Evolutionary conservation across 2,329 filamentous ascomycete genomes (phyloP).

Genomic region (Diaporthe australafricana): DNA sequence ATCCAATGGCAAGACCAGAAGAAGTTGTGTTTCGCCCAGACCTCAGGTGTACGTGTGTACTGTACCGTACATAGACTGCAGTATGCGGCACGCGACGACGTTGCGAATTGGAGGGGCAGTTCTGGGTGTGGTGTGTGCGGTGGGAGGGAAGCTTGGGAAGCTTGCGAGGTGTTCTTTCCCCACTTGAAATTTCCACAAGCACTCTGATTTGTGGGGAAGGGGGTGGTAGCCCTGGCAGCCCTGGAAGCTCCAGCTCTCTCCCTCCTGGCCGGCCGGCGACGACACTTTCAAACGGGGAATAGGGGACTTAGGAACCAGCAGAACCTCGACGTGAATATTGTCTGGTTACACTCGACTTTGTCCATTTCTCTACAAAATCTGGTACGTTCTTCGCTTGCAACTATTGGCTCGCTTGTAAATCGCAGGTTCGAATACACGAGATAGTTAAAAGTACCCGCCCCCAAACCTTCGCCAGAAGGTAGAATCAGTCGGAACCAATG

Average conservation of each 20-base stretch:
- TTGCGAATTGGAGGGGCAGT: slow-evolving; percentile 10
- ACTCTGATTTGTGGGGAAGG: slow-evolving; percentile 22
- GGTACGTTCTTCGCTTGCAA: neutral
- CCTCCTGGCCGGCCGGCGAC: neutral
- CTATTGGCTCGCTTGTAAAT: no score
- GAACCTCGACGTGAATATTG: neutral
- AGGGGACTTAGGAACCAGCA: neutral
- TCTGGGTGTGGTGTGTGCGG: neutral
- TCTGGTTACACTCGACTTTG: neutral
- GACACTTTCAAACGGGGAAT: neutral
- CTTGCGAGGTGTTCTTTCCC: slow-evolving; percentile 21
- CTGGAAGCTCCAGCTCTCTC: slow-evolving; percentile 1
- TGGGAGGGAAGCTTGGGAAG: slow-evolving; percentile 20
- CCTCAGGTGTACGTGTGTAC: slow-evolving; percentile 5
- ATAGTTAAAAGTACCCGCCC: neutral
- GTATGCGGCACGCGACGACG: slow-evolving; percentile 14
- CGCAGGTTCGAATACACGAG: no score
- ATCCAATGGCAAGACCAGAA: neutral
- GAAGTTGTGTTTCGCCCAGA: neutral
- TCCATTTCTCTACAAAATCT: no score
- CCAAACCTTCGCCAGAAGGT: neutral
- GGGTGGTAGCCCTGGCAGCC: neutral
- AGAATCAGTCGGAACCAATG: neutral
- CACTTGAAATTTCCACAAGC: slow-evolving; percentile 25
- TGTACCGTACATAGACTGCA: neutral